Conservation (phyloP, 139 green algal genomes). For the Chlamydomonas schloesseri region DNA sequence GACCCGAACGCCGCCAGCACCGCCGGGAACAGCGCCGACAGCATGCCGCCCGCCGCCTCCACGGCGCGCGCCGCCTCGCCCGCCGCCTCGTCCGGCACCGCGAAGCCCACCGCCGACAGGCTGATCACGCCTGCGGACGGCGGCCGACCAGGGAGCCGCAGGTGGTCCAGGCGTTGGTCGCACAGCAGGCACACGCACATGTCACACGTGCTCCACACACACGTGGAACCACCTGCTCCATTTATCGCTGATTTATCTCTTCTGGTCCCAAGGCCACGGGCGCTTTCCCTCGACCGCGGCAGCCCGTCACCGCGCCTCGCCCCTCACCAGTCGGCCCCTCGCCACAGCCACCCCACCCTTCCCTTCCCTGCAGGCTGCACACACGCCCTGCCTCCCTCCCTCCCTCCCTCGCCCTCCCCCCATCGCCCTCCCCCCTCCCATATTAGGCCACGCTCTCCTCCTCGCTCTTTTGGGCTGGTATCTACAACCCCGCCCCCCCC, state of each 20-base stretch:
- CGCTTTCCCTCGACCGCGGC: too few relatives aligned
- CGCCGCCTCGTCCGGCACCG: slow-evolving; percentile 72
- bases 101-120: slow-evolving; percentile 77
- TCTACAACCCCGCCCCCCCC: background rate
- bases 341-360: background rate
- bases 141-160: too few relatives aligned
- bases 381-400: background rate
- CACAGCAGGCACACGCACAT: too few relatives aligned
- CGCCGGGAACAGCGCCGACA: slow-evolving; percentile 65
- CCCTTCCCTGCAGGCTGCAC: background rate
- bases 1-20: slow-evolving; percentile 69
- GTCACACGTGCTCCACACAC: too few relatives aligned
- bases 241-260: too few relatives aligned
- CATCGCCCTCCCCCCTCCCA: background rate
- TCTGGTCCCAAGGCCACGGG: too few relatives aligned
- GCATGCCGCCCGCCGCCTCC: slow-evolving; percentile 51
- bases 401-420: too few relatives aligned
- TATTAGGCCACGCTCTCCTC: background rate
- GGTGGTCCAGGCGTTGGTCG: too few relatives aligned
- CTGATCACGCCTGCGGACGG: slow-evolving; percentile 70
- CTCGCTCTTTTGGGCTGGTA: too few relatives aligned
- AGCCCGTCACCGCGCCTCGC: too few relatives aligned
- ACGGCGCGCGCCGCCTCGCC: slow-evolving; percentile 64
- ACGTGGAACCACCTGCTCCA: too few relatives aligned
- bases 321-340: too few relatives aligned